Evolutionary conservation across 2,329 filamentous ascomycete species (phyloP), one percentile per base, ranked within the genome.

Genomic region (Mariannaea elegans): DNA sequence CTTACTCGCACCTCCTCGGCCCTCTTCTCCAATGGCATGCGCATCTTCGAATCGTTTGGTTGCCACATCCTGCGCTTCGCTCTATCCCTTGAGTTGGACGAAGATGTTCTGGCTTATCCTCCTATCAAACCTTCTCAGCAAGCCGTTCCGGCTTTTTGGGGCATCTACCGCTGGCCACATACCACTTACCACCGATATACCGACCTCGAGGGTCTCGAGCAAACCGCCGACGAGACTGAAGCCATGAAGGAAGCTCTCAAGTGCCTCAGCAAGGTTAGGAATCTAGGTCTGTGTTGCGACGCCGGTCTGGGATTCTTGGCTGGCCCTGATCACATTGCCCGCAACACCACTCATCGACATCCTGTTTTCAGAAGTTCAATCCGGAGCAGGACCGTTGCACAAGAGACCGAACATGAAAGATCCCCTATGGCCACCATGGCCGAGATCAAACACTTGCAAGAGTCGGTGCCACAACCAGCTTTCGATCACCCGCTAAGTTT

Each of bases 231-330:
- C 65, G 86, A 89, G 67, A 86, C 82, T 0, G 78, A 80, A 9
- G 81, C 81, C 27, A 87, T 90, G 85, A 85, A 82, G 61, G 78
- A 81, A 31, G 87, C 88, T 3, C 82, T 92, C 56, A 78, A 78
- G 10, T 83, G 82, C 51, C 78, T 91, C 2, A 75, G 71, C 2
- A 79, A 81, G 8, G 83, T 89, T 3, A 80, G 78, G 32, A 87
- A 90, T 61, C 80, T 92, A n/a, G 89, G 85, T 0, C 74, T 92
- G 3, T 90, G 86, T 16, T 81, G 90, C 38, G 87, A 90, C 68
- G 87, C 83, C 56, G 88, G 89, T 9, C 78, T 91, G 34, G 90
- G 90, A 10, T 91, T 87, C 80, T 80, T 92, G 10, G 77, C 78
- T 45, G 88, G 88, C 1, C 85, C 88, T 2, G 87, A 90, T 70